phyloP scores from a whole-genome alignment of 2,329 filamentous ascomycete species.

The Hymenoscyphus repandus region DNA sequence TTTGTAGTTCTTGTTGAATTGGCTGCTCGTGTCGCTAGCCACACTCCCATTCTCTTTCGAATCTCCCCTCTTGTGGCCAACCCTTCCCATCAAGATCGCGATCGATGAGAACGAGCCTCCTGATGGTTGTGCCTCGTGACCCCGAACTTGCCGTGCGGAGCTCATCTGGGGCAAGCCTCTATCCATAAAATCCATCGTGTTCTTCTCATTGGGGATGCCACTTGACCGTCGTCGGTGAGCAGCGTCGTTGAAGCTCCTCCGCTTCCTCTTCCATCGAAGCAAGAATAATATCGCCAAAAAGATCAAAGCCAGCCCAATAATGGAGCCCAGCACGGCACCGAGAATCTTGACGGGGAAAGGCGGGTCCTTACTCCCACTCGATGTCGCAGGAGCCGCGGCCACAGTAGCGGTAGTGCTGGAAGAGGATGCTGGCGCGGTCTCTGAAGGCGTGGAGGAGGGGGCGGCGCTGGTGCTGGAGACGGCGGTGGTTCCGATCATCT shows the following conservation, averaged over 20 bases:
- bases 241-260: slow-evolving; percentile 45
- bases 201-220: slow-evolving; percentile 52
- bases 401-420: slow-evolving; percentile 26
- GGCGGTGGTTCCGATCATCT: slow-evolving; percentile 9
- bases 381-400: slow-evolving; percentile 17
- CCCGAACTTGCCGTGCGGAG: slow-evolving; percentile 33
- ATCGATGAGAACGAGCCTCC: slow-evolving; percentile 57
- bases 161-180: slow-evolving; percentile 35
- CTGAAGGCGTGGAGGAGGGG: slow-evolving; percentile 24
- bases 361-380: slow-evolving; percentile 28
- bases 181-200: slow-evolving; percentile 43
- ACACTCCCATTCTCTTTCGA: slow-evolving; percentile 50
- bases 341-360: slow-evolving; percentile 57
- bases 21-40: slow-evolving; percentile 50
- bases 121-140: slow-evolving; percentile 49
- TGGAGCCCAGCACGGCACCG: slow-evolving; percentile 76
- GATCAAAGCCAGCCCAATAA: slow-evolving; percentile 60
- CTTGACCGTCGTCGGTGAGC: slow-evolving; percentile 41
- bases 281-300: slow-evolving; percentile 57
- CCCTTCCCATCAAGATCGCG: slow-evolving; percentile 61
- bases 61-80: slow-evolving; percentile 41
- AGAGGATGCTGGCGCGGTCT: slow-evolving; percentile 11
- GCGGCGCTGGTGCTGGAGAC: slow-evolving; percentile 14
- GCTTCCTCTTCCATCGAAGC: slow-evolving; percentile 55
- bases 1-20: slow-evolving; percentile 60